phyloP scores from a whole-genome alignment of 257 asterid genomes.

The Capsicum baccatum region DNA sequence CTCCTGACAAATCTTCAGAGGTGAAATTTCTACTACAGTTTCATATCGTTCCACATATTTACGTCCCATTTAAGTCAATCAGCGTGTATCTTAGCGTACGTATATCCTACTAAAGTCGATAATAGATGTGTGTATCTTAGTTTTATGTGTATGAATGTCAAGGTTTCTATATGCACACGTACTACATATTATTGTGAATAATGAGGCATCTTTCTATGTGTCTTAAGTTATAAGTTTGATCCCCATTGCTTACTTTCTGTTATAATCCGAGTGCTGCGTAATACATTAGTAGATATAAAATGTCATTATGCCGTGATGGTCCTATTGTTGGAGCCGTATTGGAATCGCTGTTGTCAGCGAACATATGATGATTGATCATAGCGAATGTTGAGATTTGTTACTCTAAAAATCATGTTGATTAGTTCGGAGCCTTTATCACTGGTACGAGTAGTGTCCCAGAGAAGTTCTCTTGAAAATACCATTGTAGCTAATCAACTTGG shows the following conservation, averaged over 20 bases:
- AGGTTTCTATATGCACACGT: too few relatives aligned
- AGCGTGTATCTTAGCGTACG: neutral
- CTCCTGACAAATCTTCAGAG: constrained; percentile 60
- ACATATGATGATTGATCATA: neutral
- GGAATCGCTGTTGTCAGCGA: too few relatives aligned
- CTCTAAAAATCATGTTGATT: too few relatives aligned
- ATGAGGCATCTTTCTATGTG: too few relatives aligned
- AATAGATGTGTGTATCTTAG: neutral
- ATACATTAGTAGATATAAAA: too few relatives aligned
- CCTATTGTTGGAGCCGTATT: too few relatives aligned
- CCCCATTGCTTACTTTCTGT: too few relatives aligned
- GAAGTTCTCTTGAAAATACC: neutral
- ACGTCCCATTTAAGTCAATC: neutral
- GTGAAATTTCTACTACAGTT: constrained; percentile 38
- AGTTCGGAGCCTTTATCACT: neutral
- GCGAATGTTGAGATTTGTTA: neutral
- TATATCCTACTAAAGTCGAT: neutral
- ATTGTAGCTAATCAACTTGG: neutral
- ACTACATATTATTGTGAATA: too few relatives aligned
- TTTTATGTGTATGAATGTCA: neutral
- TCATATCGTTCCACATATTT: neutral
- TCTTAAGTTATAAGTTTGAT: too few relatives aligned
- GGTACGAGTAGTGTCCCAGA: neutral
- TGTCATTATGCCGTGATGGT: too few relatives aligned
- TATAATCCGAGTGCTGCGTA: too few relatives aligned